These are phyloP conservation scores for Fusarium hainanense DNA, from an alignment of 2,329 filamentous ascomycete species.

Conservation along the genomic window DNA sequence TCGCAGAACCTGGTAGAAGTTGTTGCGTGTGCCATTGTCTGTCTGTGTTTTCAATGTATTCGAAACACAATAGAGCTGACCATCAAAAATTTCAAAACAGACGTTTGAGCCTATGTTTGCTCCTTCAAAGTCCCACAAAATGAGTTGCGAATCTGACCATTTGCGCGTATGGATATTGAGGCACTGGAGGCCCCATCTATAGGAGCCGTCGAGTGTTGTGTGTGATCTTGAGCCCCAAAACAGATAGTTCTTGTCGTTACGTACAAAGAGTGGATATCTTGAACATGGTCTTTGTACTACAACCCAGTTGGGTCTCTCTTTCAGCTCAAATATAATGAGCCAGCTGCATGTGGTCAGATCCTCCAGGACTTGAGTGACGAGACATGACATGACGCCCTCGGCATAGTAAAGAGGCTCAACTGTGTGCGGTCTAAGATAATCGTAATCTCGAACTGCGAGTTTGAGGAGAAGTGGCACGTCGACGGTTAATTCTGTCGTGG, in stretches of 20 bases:
- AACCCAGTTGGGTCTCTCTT: slow-evolving; percentile 59
- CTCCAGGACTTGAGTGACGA: slow-evolving; percentile 59
- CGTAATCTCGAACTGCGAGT: slow-evolving; percentile 51
- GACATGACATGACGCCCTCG: slow-evolving; percentile 66
- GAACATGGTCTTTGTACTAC: slow-evolving; percentile 56
- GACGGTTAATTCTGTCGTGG: slow-evolving; percentile 64
- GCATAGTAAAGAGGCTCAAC: slow-evolving; percentile 69
- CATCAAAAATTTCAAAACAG: slow-evolving; percentile 77
- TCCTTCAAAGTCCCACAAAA: slow-evolving; percentile 69
- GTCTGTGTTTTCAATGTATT: slow-evolving; percentile 71
- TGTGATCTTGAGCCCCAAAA: slow-evolving; percentile 74
- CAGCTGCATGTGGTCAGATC: slow-evolving; percentile 55
- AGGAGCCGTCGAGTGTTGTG: slow-evolving; percentile 62
- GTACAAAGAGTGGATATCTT: slow-evolving; percentile 71
- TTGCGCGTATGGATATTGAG: slow-evolving; percentile 57
- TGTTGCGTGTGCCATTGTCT: slow-evolving; percentile 73
- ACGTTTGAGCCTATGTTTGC: slow-evolving; percentile 73
- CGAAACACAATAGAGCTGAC: slow-evolving; percentile 75
- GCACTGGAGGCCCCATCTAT: slow-evolving; percentile 71
- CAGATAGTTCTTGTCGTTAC: slow-evolving; percentile 70
- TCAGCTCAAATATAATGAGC: slow-evolving; percentile 58
- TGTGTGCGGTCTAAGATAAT: slow-evolving; percentile 53
- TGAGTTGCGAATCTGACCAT: slow-evolving; percentile 59
- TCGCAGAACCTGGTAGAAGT: slow-evolving; percentile 75
- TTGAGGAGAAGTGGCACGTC: slow-evolving; percentile 59